Base-by-base conservation (phyloP, 2,329 filamentous ascomycete genomes). In the Aspergillus carbonarius region DNA sequence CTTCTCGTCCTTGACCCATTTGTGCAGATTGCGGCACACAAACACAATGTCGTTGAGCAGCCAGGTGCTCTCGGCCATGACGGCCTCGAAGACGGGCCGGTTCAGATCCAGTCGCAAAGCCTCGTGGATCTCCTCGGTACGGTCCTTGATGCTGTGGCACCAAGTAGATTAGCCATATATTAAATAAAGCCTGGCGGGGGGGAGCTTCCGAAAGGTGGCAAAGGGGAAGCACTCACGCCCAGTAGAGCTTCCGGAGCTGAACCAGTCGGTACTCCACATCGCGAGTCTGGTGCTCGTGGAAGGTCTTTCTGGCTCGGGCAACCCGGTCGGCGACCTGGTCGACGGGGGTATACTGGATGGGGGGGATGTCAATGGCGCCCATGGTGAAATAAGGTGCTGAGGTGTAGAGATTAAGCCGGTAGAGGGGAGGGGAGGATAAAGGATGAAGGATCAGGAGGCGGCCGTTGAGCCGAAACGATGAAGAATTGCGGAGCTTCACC, bases 231-330 rank as follows among this genome's bases (percentile, higher is more conserved):
- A 71, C 76, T 76, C 66, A 83, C 81, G 85, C 92, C 95, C 95
- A 98, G 81, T 96, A 98, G 57, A 98, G 87, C 83, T 92, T 93
- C 68, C 93, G 89, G 61, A 99, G 86, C 82, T 98, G 95, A 55
- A 86, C 82, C 63, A 93, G 81, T 63, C 95, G 88, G 79, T 89
- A 98, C 69, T 91, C 84, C 60, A 97, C 73, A 55, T 91, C 84
- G 72, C 92, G 92, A 44, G 93, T 97, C 78, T 88, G 90, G 74
- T 92, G 88, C 17, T 90, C 84, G 67, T 83, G 82, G 78, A 91
- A 98, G n/a, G 88, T 86, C 53, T 81, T 77, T 70, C 87, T 87
- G 44, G 89, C 78, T 6, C 79, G 83, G 57, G 84, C 80, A 70
- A 87, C 84, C 42, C 83, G 83, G 60, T 74, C 73, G 13, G 86